Base-by-base conservation (phyloP, 768 basidiomycete species). In the Sutorius australiensis region DNA sequence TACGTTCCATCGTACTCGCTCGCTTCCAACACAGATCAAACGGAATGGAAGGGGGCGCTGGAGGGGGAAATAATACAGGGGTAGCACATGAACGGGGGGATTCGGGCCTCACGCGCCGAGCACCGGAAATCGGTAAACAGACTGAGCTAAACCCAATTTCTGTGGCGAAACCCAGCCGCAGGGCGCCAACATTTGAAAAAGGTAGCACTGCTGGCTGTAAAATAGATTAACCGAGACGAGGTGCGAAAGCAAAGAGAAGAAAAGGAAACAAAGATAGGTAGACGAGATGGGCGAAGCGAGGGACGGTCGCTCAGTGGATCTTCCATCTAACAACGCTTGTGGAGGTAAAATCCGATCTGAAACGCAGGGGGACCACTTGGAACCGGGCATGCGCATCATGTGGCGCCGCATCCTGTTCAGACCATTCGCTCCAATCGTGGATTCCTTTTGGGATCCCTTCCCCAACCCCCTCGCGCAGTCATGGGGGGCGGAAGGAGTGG, bases 401-500 rank as follows among this genome's bases (percentile, higher is more conserved):
- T 33, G 51, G 31, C 38, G n/a, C n/a, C 46, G 16, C 16, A 24
- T 12, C 19, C 28, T 6, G n/a, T 27, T 32, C 24, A 28, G 30
- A 19, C 38, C 31, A 17, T 40, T 40, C 11, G 21, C n/a, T 8
- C 39, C 16, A 33, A 41, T 34, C 54, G 17, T 43, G 27, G 44
- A 30, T 28, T 40, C 27, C 21, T 37, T 32, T 30, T 9, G 12
- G 50, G 32, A 28, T 34, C 14, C 21, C 8, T 19, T 36, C 31
- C 17, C 19, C 17, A 13, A n/a, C 16, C 19, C 36, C 12, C 48
- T 34, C 32, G 45, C 8, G 44, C 58, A 48, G 62, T 49, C 50
- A 61, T 52, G 54, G 42, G 4, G 38, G 32, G 14, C 42, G 45
- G 41, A 32, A 32, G 34, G 28, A 5, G 13, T 43, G 33, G 67